A percentile compares a stretch with the other conserved stretches of the same genome.
phyloP scores from a whole-genome alignment of 1,139 yeast genomes.

The Zygosaccharomyces sapae region DNA sequence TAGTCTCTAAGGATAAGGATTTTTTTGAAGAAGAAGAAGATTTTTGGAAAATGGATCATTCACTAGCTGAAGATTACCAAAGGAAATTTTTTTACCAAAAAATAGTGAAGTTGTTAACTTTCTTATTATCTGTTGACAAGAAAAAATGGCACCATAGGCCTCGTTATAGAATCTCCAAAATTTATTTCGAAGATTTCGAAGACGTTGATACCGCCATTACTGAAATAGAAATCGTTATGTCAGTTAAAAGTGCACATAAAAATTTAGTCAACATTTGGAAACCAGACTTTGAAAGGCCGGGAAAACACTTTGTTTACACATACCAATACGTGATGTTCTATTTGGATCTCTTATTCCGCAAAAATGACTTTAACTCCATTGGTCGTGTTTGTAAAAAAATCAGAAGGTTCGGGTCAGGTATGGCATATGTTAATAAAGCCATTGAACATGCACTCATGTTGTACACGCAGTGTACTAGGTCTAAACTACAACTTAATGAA shows the following conservation, averaged over 20 bases:
- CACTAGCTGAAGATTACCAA: constrained; percentile 14
- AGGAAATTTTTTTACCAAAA: constrained; percentile 28
- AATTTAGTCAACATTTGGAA: constrained; percentile 86
- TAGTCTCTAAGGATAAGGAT: constrained; percentile 40
- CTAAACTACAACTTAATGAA: constrained; percentile 24
- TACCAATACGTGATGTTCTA: constrained; percentile 64
- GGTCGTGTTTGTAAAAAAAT: constrained; percentile 62
- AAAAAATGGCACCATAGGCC: constrained; percentile 93
- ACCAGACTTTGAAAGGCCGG: constrained; percentile 87
- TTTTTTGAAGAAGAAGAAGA: constrained; percentile 29
- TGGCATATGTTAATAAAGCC: constrained; percentile 41
- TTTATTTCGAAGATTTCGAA: constrained; percentile 51
- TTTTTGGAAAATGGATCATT: constrained; percentile 19
- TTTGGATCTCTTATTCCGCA: constrained; percentile 51
- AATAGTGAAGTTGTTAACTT: constrained; percentile 39
- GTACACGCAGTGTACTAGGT: constrained; percentile 23
- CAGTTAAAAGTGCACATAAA: constrained; percentile 65
- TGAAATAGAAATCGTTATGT: constrained; percentile 60
- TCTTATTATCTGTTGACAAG: constrained; percentile 58
- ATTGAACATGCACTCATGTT: constrained; percentile 27
- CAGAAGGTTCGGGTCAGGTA: constrained; percentile 70
- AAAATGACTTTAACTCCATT: constrained; percentile 57
- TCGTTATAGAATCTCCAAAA: constrained; percentile 63
- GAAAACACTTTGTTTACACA: constrained; percentile 82
- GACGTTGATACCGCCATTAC: constrained; percentile 54